Evolutionary conservation across 2,329 filamentous ascomycete genomes (phyloP).

Genomic region (Diaporthe sp.): DNA sequence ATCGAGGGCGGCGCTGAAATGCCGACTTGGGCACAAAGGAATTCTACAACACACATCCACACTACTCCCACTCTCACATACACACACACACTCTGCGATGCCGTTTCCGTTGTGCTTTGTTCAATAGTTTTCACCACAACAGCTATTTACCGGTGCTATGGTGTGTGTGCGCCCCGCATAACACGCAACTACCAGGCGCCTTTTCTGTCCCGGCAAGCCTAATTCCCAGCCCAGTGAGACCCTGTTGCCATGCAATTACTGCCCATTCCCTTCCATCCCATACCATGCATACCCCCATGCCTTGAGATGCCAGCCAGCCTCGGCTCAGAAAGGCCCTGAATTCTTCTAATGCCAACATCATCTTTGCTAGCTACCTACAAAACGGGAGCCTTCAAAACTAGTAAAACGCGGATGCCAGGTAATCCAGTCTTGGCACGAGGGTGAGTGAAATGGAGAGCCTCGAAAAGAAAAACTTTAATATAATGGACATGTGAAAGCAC

Average conservation of each 20-base stretch:
- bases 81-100: too few species aligned
- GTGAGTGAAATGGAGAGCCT: not conserved
- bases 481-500: slow-evolving; percentile 10
- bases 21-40: not conserved
- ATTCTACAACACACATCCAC: not conserved
- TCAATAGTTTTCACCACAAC: not conserved
- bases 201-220: not conserved
- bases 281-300: not conserved
- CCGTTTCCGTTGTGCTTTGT: slow-evolving; percentile 18
- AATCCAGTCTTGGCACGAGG: not conserved
- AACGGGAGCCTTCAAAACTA: not conserved
- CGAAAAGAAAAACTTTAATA: not conserved
- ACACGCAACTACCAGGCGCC: not conserved
- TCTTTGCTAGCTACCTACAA: not conserved
- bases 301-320: not conserved
- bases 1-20: not conserved
- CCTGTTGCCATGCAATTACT: not conserved
- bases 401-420: not conserved
- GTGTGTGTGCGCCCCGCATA: not conserved
- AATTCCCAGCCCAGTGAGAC: not conserved
- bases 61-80: too few species aligned
- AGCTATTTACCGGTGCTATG: not conserved
- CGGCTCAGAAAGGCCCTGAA: not conserved
- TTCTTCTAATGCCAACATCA: not conserved
- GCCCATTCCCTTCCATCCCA: not conserved